A percentile compares a stretch with the other conserved stretches of the same genome.
phyloP scores from a whole-genome alignment of 768 basidiomycete species.

The Sarcodon sp. region DNA sequence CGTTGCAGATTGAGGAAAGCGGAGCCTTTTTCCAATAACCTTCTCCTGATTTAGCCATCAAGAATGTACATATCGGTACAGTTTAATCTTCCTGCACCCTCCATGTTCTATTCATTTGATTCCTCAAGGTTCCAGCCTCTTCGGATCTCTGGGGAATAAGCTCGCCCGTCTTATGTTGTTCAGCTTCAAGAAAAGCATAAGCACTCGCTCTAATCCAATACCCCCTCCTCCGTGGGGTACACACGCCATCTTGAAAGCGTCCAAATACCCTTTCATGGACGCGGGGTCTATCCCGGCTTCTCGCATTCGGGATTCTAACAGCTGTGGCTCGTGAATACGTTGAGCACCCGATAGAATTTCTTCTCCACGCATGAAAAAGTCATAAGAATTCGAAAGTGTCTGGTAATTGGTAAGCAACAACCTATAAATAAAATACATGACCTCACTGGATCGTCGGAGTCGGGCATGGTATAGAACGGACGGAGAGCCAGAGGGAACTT shows the following conservation, averaged over 20 bases:
- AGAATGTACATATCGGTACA: not conserved
- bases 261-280: conserved; percentile 84
- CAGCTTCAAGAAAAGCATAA: conserved; percentile 96
- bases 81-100: not conserved
- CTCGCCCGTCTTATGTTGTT: conserved; percentile 91
- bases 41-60: no score
- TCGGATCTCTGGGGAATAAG: conserved; percentile 95
- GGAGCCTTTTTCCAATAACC: no score
- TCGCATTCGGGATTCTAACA: conserved; percentile 79
- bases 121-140: conserved; percentile 73
- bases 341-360: conserved; percentile 98
- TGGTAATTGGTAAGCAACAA: conserved; percentile 16
- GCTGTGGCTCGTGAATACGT: conserved; percentile 82
- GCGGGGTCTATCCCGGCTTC: conserved; percentile 82
- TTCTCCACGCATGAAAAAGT: conserved; percentile 99
- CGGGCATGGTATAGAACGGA: conserved; percentile 99
- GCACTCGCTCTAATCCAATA: conserved; percentile 86
- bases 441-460: conserved; percentile 77
- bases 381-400: conserved; percentile 95
- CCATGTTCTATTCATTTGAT: not conserved
- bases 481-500: conserved; percentile 95
- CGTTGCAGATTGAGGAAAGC: not conserved
- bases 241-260: conserved; percentile 91
- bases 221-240: conserved; percentile 96
- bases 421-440: conserved; percentile 1